Conservation (phyloP, 1,139 yeast species). For the Nakaseomyces uthaithaninus region DNA sequence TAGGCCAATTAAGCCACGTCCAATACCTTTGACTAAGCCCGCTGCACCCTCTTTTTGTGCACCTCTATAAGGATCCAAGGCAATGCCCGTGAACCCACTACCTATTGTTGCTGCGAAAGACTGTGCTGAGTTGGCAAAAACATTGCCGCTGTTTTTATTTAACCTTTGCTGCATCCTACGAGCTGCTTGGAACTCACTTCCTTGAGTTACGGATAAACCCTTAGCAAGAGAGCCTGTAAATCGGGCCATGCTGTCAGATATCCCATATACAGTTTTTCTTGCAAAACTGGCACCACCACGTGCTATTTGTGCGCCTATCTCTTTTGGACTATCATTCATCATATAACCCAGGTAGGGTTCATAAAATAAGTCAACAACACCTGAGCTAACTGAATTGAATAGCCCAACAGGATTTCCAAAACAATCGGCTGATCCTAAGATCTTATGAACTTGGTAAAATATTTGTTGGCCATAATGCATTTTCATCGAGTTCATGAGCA, state of each 20-base stretch:
- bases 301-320: conserved; percentile 88
- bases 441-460: conserved; percentile 84
- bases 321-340: conserved; percentile 91
- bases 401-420: conserved; percentile 96
- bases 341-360: conserved; percentile 96
- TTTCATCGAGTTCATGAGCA: conserved; percentile 59
- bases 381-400: conserved; percentile 86
- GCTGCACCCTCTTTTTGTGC: conserved; percentile 77
- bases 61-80: conserved; percentile 85
- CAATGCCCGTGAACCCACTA: conserved; percentile 85
- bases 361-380: conserved; percentile 91
- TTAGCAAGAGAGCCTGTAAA: conserved; percentile 92
- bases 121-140: conserved; percentile 78
- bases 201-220: conserved; percentile 86
- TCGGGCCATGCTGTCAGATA: conserved; percentile 87
- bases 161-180: conserved; percentile 66
- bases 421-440: conserved; percentile 92
- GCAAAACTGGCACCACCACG: conserved; percentile 92
- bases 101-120: conserved; percentile 81
- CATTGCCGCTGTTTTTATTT: conserved; percentile 85
- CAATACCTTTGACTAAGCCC: conserved; percentile 89
- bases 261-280: conserved; percentile 89
- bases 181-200: conserved; percentile 72
- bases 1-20: conserved; percentile 87
- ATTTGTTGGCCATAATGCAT: conserved; percentile 92